Percentiles rank a stretch among this genome's conserved stretches.
These are phyloP conservation scores for Chrysosporium keratinophilum DNA, from an alignment of 2,329 filamentous ascomycete genomes.

Conservation along the genomic window DNA sequence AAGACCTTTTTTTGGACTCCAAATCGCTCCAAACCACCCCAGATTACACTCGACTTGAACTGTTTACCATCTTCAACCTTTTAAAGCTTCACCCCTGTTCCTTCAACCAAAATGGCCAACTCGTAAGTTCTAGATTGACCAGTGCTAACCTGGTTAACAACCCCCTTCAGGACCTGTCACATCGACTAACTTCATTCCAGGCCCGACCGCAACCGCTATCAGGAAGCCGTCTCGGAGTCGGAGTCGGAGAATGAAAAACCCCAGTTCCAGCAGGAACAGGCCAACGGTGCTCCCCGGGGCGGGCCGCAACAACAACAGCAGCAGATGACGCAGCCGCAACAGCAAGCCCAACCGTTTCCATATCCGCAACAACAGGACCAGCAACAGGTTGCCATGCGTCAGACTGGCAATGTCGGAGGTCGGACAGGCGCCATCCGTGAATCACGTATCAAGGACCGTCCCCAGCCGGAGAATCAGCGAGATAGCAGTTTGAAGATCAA, in stretches of 20 bases:
- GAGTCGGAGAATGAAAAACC: constrained; percentile 4
- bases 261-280: not conserved
- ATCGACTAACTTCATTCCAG: not conserved
- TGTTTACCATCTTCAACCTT: not conserved
- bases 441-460: constrained; percentile 33
- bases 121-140: constrained; percentile 1
- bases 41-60: not conserved
- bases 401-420: not conserved
- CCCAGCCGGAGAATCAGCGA: constrained; percentile 25
- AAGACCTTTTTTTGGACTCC: no score
- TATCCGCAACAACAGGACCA: not conserved
- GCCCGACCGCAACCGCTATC: constrained; percentile 1
- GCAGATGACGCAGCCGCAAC: not conserved
- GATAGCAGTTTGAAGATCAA: constrained; percentile 35
- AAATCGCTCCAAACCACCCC: no score
- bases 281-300: not conserved
- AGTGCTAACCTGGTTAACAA: not conserved
- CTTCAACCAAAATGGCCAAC: constrained; percentile 8
- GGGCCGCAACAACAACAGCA: not conserved
- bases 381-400: not conserved
- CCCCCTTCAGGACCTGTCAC: not conserved
- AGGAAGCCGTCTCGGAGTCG: constrained; percentile 2
- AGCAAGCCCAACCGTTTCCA: not conserved
- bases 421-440: constrained; percentile 15
- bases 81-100: not conserved